Percentiles rank a stretch among this genome's conserved stretches.
Conservation (phyloP, 768 basidiomycete species). For the Phylloporus sp. region DNA sequence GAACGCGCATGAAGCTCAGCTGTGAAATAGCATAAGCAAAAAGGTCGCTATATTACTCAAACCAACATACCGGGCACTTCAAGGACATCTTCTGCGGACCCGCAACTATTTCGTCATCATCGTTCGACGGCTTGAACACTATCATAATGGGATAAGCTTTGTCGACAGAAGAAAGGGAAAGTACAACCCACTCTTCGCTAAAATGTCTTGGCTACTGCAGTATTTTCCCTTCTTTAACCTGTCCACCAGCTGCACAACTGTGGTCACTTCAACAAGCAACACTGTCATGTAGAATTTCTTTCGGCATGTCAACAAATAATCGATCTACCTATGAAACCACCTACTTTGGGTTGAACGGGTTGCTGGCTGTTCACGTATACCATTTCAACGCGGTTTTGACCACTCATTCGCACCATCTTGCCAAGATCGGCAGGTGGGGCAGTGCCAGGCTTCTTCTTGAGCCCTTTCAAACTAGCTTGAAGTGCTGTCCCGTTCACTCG, state of each 20-base stretch:
- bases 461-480: constrained; percentile 74
- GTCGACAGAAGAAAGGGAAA: neutral
- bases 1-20: constrained; percentile 86
- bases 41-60: neutral
- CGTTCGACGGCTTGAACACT: constrained; percentile 57
- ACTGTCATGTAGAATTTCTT: constrained; percentile 90
- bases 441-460: constrained; percentile 94
- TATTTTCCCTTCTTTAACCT: constrained; percentile 65
- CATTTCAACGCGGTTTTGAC: constrained; percentile 74
- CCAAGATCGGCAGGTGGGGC: constrained; percentile 81
- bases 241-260: constrained; percentile 64
- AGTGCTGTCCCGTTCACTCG: constrained; percentile 71
- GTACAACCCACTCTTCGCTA: constrained; percentile 55
- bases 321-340: constrained; percentile 10
- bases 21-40: constrained; percentile 22
- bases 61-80: constrained; percentile 79
- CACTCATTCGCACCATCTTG: constrained; percentile 35
- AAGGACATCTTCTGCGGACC: constrained; percentile 87
- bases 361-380: constrained; percentile 87
- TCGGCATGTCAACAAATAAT: constrained; percentile 37
- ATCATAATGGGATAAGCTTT: constrained; percentile 3
- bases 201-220: constrained; percentile 56
- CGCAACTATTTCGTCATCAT: constrained; percentile 90
- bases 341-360: constrained; percentile 66
- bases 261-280: constrained; percentile 76